phyloP scores from a whole-genome alignment of 441 rosid species.

The Gossypium gossypioides region DNA sequence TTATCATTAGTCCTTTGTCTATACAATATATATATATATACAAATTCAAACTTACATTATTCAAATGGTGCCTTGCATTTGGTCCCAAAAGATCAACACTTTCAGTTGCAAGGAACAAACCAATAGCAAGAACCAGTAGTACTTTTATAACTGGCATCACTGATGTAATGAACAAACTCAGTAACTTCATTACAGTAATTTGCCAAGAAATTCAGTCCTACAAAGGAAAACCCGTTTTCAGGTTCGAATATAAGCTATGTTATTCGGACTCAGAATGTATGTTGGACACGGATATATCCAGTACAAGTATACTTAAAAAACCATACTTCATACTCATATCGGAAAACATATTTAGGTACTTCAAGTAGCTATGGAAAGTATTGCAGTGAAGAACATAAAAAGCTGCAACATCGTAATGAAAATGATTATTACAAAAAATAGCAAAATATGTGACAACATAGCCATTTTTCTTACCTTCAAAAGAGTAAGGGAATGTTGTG shows the following conservation, averaged over 20 bases:
- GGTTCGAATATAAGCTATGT: neutral
- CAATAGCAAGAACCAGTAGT: slow-evolving; percentile 29
- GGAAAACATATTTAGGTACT: too few species aligned
- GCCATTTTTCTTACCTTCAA: neutral
- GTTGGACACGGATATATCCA: too few species aligned
- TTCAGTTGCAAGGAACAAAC: slow-evolving; percentile 29
- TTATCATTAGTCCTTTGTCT: neutral
- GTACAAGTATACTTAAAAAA: too few species aligned
- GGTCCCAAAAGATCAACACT: slow-evolving; percentile 25
- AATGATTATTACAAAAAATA: too few species aligned
- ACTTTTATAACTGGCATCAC: slow-evolving; percentile 35
- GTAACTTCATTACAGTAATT: slow-evolving; percentile 19
- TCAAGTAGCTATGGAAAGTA: too few species aligned
- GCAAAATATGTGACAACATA: neutral
- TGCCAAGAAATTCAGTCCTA: neutral
- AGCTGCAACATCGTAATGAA: too few species aligned
- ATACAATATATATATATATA: neutral
- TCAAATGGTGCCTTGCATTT: slow-evolving; percentile 13
- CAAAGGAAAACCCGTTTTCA: neutral
- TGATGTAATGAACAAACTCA: slow-evolving; percentile 25
- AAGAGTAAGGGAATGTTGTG: neutral
- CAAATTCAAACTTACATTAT: neutral
- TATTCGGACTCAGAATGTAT: too few species aligned
- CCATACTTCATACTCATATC: too few species aligned
- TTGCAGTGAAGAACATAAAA: too few species aligned